These are phyloP conservation scores for Suillus tomentosus DNA, from an alignment of 768 basidiomycete genomes.

Conservation along the genomic window DNA sequence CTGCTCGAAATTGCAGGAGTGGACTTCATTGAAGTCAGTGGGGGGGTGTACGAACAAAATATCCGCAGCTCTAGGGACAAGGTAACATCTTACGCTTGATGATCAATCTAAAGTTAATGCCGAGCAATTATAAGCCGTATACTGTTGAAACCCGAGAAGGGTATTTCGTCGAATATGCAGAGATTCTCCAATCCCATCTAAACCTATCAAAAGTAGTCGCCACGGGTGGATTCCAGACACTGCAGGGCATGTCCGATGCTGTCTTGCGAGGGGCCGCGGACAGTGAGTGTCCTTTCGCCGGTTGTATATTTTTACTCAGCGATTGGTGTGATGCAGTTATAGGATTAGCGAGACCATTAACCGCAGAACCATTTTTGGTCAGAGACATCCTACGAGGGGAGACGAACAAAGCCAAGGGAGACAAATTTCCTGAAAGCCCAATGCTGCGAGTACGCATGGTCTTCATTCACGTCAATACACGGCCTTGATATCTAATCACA, in stretches of 20 bases:
- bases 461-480: not conserved
- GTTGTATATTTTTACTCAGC: not conserved
- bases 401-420: conserved; percentile 25
- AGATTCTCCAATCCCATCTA: conserved; percentile 27
- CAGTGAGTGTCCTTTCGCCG: conserved; percentile 20
- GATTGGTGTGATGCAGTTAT: conserved; percentile 21
- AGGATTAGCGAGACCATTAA: conserved; percentile 32
- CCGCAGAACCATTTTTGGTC: conserved; percentile 33
- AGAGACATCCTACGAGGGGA: conserved; percentile 30
- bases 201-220: conserved; percentile 28
- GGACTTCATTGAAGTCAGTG: conserved; percentile 45
- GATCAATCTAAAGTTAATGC: not conserved
- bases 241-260: conserved; percentile 31
- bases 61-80: conserved; percentile 5
- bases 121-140: conserved; percentile 15
- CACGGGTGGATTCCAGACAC: conserved; percentile 35
- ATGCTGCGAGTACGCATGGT: conserved; percentile 25
- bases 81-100: conserved; percentile 14
- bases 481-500: not conserved
- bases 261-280: conserved; percentile 27
- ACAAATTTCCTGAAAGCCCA: conserved; percentile 41
- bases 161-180: conserved; percentile 35
- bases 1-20: conserved; percentile 37
- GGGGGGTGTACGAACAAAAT: conserved; percentile 38
- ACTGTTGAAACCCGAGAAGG: conserved; percentile 23